Evolutionary conservation across 768 basidiomycete genomes (phyloP).

Genomic region (Tylopilus sp.): DNA sequence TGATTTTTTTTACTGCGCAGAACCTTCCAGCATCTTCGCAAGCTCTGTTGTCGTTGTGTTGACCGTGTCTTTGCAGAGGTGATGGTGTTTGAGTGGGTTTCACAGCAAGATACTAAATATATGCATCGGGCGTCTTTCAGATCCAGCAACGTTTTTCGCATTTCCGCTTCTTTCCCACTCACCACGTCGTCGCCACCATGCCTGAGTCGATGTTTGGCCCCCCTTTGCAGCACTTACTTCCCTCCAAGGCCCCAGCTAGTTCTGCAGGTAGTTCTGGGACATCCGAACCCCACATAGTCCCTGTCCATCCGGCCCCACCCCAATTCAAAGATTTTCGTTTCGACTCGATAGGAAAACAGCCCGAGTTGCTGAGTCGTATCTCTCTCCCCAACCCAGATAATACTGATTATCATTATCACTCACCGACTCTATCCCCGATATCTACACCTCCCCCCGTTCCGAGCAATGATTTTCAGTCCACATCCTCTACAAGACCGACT

Average conservation of each 20-base stretch:
- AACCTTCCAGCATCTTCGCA: neutral
- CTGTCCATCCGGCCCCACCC: constrained; percentile 11
- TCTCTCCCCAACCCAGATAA: constrained; percentile 32
- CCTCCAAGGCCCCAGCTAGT: constrained; percentile 3
- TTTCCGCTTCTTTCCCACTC: constrained; percentile 10
- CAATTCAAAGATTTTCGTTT: constrained; percentile 47
- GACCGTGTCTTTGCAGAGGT: constrained; percentile 11
- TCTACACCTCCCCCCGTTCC: constrained; percentile 5
- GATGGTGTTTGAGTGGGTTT: constrained; percentile 1
- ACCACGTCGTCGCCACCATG: constrained; percentile 18
- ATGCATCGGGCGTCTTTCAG: neutral
- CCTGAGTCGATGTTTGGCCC: constrained; percentile 29
- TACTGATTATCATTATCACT: constrained; percentile 27
- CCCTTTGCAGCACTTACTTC: constrained; percentile 25
- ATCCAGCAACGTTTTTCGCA: constrained; percentile 4
- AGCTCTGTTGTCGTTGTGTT: neutral
- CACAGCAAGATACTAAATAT: constrained; percentile 16
- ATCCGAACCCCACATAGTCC: constrained; percentile 2
- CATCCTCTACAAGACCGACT: constrained; percentile 17
- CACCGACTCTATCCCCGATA: constrained; percentile 23
- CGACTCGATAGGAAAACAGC: constrained; percentile 50
- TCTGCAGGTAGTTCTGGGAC: neutral
- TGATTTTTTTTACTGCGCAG: neutral
- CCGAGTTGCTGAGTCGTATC: constrained; percentile 50
- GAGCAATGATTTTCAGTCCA: constrained; percentile 2